Percentiles rank a stretch among this genome's conserved stretches.
These are phyloP conservation scores for Xylariales sp. DNA, from an alignment of 2,329 filamentous ascomycete species.

Conservation along the genomic window DNA sequence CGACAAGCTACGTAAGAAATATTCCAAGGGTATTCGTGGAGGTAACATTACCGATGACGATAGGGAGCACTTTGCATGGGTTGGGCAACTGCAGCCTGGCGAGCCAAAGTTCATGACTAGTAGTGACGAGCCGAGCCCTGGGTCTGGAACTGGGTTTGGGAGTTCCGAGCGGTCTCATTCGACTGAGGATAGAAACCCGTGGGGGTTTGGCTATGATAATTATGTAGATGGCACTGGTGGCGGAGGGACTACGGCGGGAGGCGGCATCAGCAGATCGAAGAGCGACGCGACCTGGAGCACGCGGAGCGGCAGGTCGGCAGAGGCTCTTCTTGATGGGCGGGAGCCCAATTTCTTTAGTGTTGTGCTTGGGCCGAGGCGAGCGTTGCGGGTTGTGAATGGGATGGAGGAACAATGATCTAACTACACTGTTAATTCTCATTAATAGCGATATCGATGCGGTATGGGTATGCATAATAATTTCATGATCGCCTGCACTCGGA, in stretches of 20 bases:
- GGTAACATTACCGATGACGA: slow-evolving; percentile 3
- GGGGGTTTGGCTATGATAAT: slow-evolving; percentile 41
- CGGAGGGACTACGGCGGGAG: slow-evolving; percentile 31
- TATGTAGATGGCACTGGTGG: not conserved
- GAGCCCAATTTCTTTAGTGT: slow-evolving; percentile 80
- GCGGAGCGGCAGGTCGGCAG: slow-evolving; percentile 51
- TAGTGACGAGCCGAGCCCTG: slow-evolving; percentile 43
- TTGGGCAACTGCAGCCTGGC: slow-evolving; percentile 41
- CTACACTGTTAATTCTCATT: not conserved
- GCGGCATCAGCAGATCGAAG: slow-evolving; percentile 43
- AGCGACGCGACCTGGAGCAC: slow-evolving; percentile 53
- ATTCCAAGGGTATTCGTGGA: slow-evolving; percentile 6
- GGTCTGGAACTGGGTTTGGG: slow-evolving; percentile 38
- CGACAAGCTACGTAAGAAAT: slow-evolving; percentile 47
- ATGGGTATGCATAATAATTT: not conserved
- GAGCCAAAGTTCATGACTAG: slow-evolving; percentile 40
- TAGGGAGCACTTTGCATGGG: slow-evolving; percentile 47
- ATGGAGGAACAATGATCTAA: slow-evolving; percentile 49
- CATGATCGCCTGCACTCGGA: not conserved
- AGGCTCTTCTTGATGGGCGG: slow-evolving; percentile 57
- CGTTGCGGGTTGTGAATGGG: slow-evolving; percentile 74
- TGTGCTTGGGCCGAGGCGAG: slow-evolving; percentile 74
- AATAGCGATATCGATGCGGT: slow-evolving; percentile 6
- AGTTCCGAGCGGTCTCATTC: slow-evolving; percentile 36
- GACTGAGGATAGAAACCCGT: slow-evolving; percentile 47